A percentile compares a stretch with the other conserved stretches of the same genome.
These are phyloP conservation scores for Carex parvula DNA, from an alignment of 176 grass and related monocot genomes.

Conservation along the genomic window DNA sequence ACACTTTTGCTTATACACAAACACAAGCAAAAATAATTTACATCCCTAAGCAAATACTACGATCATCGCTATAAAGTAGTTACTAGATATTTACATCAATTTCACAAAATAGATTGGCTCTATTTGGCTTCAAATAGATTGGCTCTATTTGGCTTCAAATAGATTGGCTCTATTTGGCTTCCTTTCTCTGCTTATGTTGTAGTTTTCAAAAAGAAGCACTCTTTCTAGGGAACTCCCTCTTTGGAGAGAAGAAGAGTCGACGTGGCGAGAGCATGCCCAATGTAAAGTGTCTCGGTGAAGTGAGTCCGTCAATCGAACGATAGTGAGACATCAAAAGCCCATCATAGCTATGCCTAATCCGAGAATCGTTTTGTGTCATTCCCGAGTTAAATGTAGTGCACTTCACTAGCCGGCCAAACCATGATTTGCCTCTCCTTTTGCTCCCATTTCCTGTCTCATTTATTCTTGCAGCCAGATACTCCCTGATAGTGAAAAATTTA, in stretches of 20 bases:
- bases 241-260: slow-evolving; percentile 68
- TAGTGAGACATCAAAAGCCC: slow-evolving; percentile 71
- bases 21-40: not conserved
- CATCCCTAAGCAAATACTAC: not conserved
- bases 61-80: not conserved
- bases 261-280: slow-evolving; percentile 62
- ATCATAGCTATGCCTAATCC: slow-evolving; percentile 30
- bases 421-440: slow-evolving; percentile 36
- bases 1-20: not conserved
- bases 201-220: slow-evolving; percentile 19
- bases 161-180: not conserved
- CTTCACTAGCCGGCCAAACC: slow-evolving; percentile 62
- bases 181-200: not conserved
- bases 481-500: not conserved
- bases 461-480: slow-evolving; percentile 62
- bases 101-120: slow-evolving; percentile 7
- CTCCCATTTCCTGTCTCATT: slow-evolving; percentile 35
- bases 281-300: slow-evolving; percentile 56
- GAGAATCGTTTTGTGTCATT: slow-evolving; percentile 34
- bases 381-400: slow-evolving; percentile 48
- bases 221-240: slow-evolving; percentile 39
- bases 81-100: slow-evolving; percentile 6
- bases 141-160: too few relatives aligned
- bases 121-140: too few relatives aligned
- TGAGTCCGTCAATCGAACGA: slow-evolving; percentile 53